phyloP scores from a whole-genome alignment of 176 grass and related monocot genomes.

The Rhynchospora tenuis region DNA sequence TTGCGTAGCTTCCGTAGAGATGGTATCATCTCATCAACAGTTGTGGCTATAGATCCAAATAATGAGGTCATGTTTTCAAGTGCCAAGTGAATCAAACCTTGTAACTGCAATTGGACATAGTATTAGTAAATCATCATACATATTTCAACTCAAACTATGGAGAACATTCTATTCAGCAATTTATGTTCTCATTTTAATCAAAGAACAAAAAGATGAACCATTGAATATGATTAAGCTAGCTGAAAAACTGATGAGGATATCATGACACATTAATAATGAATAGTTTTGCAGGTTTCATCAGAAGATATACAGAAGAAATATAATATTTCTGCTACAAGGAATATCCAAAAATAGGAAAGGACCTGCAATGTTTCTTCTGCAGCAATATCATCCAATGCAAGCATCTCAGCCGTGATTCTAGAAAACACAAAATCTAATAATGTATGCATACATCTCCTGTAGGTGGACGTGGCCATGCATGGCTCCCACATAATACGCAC shows the following conservation, averaged over 20 bases:
- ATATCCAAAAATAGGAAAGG: not conserved
- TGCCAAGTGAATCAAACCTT: conserved; percentile 82
- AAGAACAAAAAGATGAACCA: not conserved
- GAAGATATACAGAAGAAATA: conserved; percentile 8
- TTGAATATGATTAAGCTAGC: not conserved
- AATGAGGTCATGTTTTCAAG: conserved; percentile 78
- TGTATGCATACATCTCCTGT: conserved; percentile 72
- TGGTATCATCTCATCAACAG: conserved; percentile 53
- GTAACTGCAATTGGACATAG: conserved; percentile 53
- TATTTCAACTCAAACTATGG: conserved; percentile 11
- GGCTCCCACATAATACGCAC: conserved; percentile 89
- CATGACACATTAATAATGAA: not conserved
- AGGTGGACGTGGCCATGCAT: conserved; percentile 52
- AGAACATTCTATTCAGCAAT: not conserved
- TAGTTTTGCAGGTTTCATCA: not conserved
- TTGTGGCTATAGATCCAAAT: conserved; percentile 56
- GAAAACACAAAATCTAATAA: conserved; percentile 76
- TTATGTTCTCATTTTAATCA: not conserved
- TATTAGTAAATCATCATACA: conserved; percentile 27
- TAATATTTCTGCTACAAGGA: not conserved
- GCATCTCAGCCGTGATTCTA: conserved; percentile 85
- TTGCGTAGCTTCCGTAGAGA: conserved; percentile 76
- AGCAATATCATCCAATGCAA: conserved; percentile 93
- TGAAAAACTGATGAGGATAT: not conserved
- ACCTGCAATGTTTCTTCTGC: conserved; percentile 95